These are phyloP conservation scores for Penicillium sp. DNA, from an alignment of 2,329 filamentous ascomycete species.

Conservation along the genomic window DNA sequence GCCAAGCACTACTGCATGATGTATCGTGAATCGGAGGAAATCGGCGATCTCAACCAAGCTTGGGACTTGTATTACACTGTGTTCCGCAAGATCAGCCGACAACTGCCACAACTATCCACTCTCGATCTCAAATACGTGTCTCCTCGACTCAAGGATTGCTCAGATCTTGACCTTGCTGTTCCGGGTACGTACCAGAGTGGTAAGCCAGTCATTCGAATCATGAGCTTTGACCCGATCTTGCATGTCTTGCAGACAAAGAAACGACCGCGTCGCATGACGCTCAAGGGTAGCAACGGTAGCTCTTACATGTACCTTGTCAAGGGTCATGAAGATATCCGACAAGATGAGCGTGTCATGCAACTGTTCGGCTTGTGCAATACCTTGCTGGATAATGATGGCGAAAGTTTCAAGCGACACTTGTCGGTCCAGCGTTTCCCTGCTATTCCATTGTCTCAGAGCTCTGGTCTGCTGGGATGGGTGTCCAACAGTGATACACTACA, in stretches of 20 bases:
- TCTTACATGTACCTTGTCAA: constrained; percentile 89
- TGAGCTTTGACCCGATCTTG: constrained; percentile 84
- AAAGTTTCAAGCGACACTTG: constrained; percentile 94
- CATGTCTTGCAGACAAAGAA: constrained; percentile 97
- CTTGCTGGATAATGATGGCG: constrained; percentile 84
- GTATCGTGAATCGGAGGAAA: constrained; percentile 82
- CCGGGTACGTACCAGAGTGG: constrained; percentile 88
- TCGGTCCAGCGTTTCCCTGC: constrained; percentile 94
- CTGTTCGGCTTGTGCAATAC: constrained; percentile 98
- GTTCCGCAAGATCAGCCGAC: constrained; percentile 90
- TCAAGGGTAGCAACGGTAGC: constrained; percentile 83
- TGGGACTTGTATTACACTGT: constrained; percentile 99
- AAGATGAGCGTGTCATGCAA: constrained; percentile 99
- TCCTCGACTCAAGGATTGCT: constrained; percentile 81
- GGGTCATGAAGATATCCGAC: constrained; percentile 98
- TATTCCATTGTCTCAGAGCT: constrained; percentile 96
- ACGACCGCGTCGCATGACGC: constrained; percentile 81
- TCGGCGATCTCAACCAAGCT: constrained; percentile 93
- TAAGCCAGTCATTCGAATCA: constrained; percentile 76
- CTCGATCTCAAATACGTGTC: constrained; percentile 96
- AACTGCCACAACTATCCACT: constrained; percentile 86
- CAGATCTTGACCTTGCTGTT: constrained; percentile 87
- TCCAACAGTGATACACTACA: constrained; percentile 97
- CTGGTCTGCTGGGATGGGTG: constrained; percentile 92
- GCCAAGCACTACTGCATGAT: constrained; percentile 94